Percentiles rank a stretch among this genome's conserved stretches.
Conservation (phyloP, 2,329 filamentous ascomycete genomes). For the Botrytis deweyae region DNA sequence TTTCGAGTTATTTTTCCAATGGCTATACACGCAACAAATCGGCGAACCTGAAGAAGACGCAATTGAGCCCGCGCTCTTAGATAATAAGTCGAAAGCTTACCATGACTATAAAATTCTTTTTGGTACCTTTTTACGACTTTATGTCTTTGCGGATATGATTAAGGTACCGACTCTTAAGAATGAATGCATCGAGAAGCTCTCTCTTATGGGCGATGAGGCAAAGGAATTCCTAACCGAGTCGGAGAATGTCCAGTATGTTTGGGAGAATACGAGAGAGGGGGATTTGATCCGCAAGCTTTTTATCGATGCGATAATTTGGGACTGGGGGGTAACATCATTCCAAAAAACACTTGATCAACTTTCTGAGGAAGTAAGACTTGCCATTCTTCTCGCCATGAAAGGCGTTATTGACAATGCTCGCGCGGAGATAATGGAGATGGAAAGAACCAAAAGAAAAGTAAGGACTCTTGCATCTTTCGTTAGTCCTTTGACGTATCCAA, state of each 20-base stretch:
- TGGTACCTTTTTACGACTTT: slow-evolving; percentile 7
- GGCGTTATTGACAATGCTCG: background rate
- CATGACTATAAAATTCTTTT: background rate
- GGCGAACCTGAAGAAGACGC: background rate
- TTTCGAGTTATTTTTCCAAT: slow-evolving; percentile 22
- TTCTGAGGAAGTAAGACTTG: too few relatives aligned
- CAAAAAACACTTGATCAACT: background rate
- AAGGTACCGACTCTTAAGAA: slow-evolving; percentile 16
- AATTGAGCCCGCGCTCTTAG: background rate
- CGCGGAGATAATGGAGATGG: background rate
- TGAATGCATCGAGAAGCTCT: slow-evolving; percentile 11
- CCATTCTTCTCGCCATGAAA: background rate
- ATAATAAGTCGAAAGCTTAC: too few relatives aligned
- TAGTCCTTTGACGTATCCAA: background rate
- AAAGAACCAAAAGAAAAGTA: accelerated
- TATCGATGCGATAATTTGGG: slow-evolving; percentile 19
- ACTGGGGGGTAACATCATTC: background rate
- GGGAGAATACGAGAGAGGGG: slow-evolving; percentile 4
- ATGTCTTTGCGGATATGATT: slow-evolving; percentile 23
- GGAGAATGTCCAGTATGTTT: background rate
- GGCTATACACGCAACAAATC: slow-evolving; percentile 25
- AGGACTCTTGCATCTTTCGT: background rate
- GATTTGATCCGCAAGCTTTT: slow-evolving; percentile 20
- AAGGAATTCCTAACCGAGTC: background rate
- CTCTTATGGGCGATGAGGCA: background rate